Percentiles rank a stretch among this genome's conserved stretches.
Conservation (phyloP, 2,329 filamentous ascomycete species). For the Diaporthe aspalathi region DNA sequence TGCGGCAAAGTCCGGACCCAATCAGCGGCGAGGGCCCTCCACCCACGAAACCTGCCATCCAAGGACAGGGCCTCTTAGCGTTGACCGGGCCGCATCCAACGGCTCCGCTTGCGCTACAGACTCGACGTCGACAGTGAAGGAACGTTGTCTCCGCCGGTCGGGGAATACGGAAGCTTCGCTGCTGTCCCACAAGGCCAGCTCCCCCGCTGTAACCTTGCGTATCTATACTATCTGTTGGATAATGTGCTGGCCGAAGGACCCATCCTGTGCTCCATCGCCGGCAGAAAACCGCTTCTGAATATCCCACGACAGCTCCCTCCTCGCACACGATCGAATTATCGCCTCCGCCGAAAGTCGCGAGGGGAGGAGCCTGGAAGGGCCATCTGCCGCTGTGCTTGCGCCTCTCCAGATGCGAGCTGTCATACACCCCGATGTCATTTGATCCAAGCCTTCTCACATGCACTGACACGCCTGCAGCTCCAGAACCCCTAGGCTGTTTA, state of each 20-base stretch:
- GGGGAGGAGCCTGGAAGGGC: no score
- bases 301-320: no score
- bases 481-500: background rate
- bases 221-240: no score
- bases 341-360: background rate
- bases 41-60: background rate
- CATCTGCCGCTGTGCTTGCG: background rate
- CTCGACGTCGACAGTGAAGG: background rate
- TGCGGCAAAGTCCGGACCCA: background rate
- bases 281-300: no score
- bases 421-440: background rate
- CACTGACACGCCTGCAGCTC: background rate
- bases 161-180: no score
- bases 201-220: no score
- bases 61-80: background rate
- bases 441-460: background rate
- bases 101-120: background rate
- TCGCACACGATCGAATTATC: no score
- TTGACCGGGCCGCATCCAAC: slow-evolving; percentile 17
- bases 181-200: background rate
- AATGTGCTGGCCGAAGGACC: background rate
- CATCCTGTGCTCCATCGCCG: background rate
- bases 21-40: background rate
- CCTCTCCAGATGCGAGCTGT: background rate
- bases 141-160: no score